Evolutionary conservation across 495 filamentous ascomycete genomes (phyloP), one percentile per base, ranked within the genome.

Genomic region (Penicillium canariense): DNA sequence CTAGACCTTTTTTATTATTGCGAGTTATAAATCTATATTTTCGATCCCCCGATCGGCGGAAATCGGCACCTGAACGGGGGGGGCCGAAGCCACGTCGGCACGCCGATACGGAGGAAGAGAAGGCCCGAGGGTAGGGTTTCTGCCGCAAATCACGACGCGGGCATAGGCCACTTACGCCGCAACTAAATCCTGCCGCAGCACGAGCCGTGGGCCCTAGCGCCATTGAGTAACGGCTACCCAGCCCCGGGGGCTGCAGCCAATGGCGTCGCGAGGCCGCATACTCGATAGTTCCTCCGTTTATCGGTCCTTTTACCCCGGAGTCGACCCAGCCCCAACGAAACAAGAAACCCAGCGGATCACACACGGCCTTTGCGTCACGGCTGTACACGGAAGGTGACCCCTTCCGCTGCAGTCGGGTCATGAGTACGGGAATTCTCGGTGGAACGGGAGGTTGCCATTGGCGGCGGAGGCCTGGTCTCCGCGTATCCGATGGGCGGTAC

Each of bases 251-350:
- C n/a, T 11, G 4, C 5, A 32, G 36, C 36, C 50, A 51, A 51
- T 51, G 25, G 36, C 10, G 11, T 11, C 14, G 3, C 49, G 4
- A 9, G 3, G 35, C 26, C 34, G 25, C 26, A 8, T 12, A 17
- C 27, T 17, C 25, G 7, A 10, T n/a, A 14, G 36, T 38, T 40
- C 46, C 60, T 66, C 63, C 63, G 63, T 54, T 54, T 52, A 55
- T 60, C 63, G 63, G 56, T 58, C 60, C 50, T 66, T 64, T 48
- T 58, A 55, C 55, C 59, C 59, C 62, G 52, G 53, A 62, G 56
- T 60, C 32, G n/a, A 52, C 14, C 35, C 25, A 48, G 38, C 15
- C 49, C 31, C 32, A 44, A 18, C 11, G 20, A 23, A 31, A 31
- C 9, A 9, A 5, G 15, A 17, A 30, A n/a, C 15, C 17, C 31